Evolutionary conservation across 768 basidiomycete genomes (phyloP).

Genomic region (Roridomyces roridus): DNA sequence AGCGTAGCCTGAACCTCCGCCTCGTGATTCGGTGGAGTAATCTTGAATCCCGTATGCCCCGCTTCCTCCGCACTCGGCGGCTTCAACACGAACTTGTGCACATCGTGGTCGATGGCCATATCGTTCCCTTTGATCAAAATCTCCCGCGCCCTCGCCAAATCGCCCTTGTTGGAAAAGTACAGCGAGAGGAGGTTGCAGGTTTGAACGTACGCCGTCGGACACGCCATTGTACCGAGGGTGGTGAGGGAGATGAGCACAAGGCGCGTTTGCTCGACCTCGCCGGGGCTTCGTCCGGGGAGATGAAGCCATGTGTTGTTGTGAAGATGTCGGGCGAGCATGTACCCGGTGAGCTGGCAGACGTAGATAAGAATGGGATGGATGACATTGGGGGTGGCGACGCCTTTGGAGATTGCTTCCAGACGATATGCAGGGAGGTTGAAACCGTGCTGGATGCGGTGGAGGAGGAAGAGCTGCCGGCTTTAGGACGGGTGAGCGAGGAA

Average conservation of each 20-base stretch:
- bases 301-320: not conserved
- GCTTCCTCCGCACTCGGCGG: not conserved
- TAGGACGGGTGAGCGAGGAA: too few species aligned
- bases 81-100: not conserved
- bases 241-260: not conserved
- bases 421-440: not conserved
- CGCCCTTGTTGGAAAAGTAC: slow-evolving; percentile 17
- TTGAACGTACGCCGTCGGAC: slow-evolving; percentile 7
- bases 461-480: slow-evolving; percentile 10
- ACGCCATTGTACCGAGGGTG: not conserved
- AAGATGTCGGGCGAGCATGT: slow-evolving; percentile 7
- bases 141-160: not conserved
- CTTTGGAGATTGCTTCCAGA: not conserved
- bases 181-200: not conserved
- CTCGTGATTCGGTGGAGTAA: not conserved
- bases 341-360: slow-evolving; percentile 5
- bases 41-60: not conserved
- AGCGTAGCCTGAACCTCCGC: slow-evolving; percentile 9
- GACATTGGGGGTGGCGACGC: not conserved
- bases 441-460: slow-evolving; percentile 1
- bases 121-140: not conserved
- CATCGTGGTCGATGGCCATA: not conserved
- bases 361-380: slow-evolving; percentile 2
- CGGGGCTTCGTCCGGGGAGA: not conserved
- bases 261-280: slow-evolving; percentile 2